Evolutionary conservation across 352 stramenopile species (phyloP).

Genomic region (Pythium plurisporium): DNA sequence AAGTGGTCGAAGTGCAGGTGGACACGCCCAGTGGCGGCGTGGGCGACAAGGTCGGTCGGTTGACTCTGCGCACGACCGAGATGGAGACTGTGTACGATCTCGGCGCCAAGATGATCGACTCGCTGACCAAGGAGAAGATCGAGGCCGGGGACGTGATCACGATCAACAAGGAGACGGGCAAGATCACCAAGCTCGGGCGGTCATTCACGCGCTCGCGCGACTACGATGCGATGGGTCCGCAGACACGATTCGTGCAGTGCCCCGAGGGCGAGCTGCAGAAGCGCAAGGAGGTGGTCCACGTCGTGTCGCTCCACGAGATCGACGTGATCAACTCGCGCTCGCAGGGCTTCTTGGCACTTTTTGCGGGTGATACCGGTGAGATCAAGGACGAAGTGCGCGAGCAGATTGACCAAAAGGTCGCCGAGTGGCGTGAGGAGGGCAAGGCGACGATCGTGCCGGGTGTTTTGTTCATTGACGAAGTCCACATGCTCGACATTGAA

Average conservation of each 20-base stretch:
- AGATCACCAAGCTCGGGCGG: slow-evolving; percentile 97
- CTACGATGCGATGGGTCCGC: slow-evolving; percentile 97
- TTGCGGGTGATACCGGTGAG: slow-evolving; percentile 98
- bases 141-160: slow-evolving; percentile 98
- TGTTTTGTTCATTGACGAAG: slow-evolving; percentile 99
- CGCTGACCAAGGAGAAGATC: slow-evolving; percentile 98
- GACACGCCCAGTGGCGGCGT: slow-evolving; percentile 80
- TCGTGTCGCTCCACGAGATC: slow-evolving; percentile 98
- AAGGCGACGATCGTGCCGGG: slow-evolving; percentile 98
- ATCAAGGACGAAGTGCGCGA: slow-evolving; percentile 98
- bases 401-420: slow-evolving; percentile 98
- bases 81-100: slow-evolving; percentile 99
- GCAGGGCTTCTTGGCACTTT: slow-evolving; percentile 98
- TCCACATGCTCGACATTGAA: slow-evolving; percentile 99
- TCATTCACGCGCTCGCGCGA: slow-evolving; percentile 97
- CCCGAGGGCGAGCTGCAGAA: slow-evolving; percentile 98
- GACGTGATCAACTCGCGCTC: slow-evolving; percentile 99
- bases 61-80: slow-evolving; percentile 99
- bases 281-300: slow-evolving; percentile 97
- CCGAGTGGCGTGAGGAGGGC: slow-evolving; percentile 94
- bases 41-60: slow-evolving; percentile 84
- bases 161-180: slow-evolving; percentile 99
- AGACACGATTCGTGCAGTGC: slow-evolving; percentile 85
- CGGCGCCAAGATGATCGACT: slow-evolving; percentile 99
- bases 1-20: slow-evolving; percentile 99